Conservation (phyloP, 2,329 filamentous ascomycete genomes). For the Chalaropsis ovoidea region DNA sequence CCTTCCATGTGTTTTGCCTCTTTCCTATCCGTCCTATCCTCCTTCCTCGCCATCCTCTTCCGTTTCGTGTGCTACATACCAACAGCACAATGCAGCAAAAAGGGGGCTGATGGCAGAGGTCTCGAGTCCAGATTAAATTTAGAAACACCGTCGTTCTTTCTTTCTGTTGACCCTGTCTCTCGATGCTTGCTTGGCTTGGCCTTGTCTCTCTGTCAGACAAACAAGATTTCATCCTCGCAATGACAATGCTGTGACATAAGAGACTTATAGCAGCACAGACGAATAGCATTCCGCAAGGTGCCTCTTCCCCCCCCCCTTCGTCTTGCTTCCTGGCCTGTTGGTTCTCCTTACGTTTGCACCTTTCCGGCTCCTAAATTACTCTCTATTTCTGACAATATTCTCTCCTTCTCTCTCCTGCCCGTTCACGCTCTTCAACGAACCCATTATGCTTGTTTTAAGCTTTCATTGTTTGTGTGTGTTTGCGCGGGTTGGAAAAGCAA, state of each 20-base stretch:
- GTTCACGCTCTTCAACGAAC: background rate
- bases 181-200: background rate
- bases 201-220: background rate
- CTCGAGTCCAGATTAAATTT: background rate
- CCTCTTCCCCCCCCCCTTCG: background rate
- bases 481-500: background rate
- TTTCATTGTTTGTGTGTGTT: background rate
- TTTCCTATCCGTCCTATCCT: background rate
- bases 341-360: background rate
- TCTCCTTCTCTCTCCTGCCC: background rate
- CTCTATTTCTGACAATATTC: background rate
- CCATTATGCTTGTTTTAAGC: conserved; percentile 7
- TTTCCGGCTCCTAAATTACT: background rate
- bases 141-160: background rate
- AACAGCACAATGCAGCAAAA: background rate
- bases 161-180: background rate
- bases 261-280: conserved; percentile 8
- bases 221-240: background rate
- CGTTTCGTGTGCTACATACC: background rate
- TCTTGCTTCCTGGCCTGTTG: background rate
- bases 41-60: background rate
- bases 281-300: background rate
- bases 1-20: background rate
- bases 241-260: background rate
- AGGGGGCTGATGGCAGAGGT: background rate